Evolutionary conservation across 768 basidiomycete genomes (phyloP).

Genomic region (Kwoniella dejecticola): DNA sequence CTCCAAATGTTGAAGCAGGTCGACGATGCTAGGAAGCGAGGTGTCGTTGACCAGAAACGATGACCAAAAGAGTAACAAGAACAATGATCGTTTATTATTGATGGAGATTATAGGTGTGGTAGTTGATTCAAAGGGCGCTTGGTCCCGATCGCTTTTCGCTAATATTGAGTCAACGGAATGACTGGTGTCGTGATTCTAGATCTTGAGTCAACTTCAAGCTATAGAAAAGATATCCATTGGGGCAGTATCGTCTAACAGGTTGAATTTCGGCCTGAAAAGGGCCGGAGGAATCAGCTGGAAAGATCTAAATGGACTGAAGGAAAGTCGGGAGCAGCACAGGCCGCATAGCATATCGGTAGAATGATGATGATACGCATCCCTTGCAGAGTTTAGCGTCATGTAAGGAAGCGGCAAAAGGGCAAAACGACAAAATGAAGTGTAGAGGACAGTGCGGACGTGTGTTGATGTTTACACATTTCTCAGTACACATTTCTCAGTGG

Average conservation of each 20-base stretch:
- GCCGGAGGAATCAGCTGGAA: background rate
- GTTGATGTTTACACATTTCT: too few relatives aligned
- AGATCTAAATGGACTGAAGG: background rate
- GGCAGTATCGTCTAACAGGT: background rate
- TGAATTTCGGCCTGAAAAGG: too few relatives aligned
- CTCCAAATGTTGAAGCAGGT: background rate
- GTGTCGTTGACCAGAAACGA: background rate
- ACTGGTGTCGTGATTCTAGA: too few relatives aligned
- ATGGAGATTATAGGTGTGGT: background rate
- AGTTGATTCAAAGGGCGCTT: background rate
- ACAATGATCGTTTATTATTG: too few relatives aligned
- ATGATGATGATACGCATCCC: background rate
- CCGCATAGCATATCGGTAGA: background rate
- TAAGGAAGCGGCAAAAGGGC: background rate
- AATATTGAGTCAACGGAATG: too few relatives aligned
- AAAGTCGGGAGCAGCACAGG: background rate
- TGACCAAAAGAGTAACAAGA: background rate
- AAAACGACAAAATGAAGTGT: background rate
- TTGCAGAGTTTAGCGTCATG: background rate
- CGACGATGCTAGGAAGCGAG: background rate
- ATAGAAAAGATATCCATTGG: too few relatives aligned
- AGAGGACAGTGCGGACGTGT: constrained; percentile 4
- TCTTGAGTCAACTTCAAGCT: too few relatives aligned
- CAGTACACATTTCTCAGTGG: too few relatives aligned
- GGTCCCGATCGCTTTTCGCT: too few relatives aligned